Base-by-base conservation (phyloP, 495 filamentous ascomycete species). In the Penicillium turbatum region DNA sequence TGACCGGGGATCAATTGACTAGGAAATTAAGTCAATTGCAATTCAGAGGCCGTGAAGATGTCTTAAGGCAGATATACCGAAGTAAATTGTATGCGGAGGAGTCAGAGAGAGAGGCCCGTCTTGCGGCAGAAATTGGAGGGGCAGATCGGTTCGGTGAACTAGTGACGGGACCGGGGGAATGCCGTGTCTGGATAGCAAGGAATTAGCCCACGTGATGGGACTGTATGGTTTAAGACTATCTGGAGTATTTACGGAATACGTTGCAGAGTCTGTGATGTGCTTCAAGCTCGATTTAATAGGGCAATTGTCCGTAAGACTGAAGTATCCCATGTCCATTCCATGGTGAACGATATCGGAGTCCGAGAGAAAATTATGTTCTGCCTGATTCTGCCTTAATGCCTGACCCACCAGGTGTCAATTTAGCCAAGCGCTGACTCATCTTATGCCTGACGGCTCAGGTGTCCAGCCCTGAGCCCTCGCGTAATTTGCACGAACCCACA, bases 381-480 rank as follows among this genome's bases (percentile, higher is more conserved):
- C 51, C 55, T 49, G 31, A 31, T 40, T 24, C 21, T 16, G 45
- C 17, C 13, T 35, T 17, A 10, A 13, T 54, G 57, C 58, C 63
- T 52, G 45, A 51, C 32, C 9, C 5, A 11, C 42, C 50, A 62
- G 53, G 55, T 53, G 52, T 53, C 62, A 53, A 38, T 0, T 24
- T 7, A 13, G 34, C 15, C 32, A 24, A 24, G 21, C 15, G 48
- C 48, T 62, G 61, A 64, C 51, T 62, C 55, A 65, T 24, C 30
- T 17, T 0, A 6, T 57, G 61, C 59, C 63, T 55, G 59, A 56
- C 61, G 57, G 57, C 52, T 67, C 59, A 71, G 68, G 68, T 66
- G 58, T 63, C 60, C 48, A 71, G 64, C 66, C 66, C 66, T 69
- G 64, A 71, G 60, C 68, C 66, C 68, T 71, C 68, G 68, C 66